A percentile compares a stretch with the other conserved stretches of the same genome.
Evolutionary conservation across 2,329 filamentous ascomycete species (phyloP).

Genomic region (Alternaria dauci): DNA sequence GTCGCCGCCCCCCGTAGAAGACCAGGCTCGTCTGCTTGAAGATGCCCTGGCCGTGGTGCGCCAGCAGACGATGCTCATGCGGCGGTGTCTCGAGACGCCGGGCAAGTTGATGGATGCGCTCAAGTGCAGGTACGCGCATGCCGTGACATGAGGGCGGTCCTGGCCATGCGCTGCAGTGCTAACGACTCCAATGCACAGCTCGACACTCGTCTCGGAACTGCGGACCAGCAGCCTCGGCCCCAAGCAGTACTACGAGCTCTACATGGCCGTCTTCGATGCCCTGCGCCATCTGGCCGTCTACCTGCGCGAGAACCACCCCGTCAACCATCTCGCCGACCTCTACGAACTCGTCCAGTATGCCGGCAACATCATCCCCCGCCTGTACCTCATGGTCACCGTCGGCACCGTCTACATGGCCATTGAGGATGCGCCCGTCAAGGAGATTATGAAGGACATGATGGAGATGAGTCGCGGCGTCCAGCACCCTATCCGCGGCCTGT

Average conservation of each 20-base stretch:
- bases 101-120: constrained; percentile 99
- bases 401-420: constrained; percentile 99
- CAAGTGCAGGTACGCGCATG: constrained; percentile 84
- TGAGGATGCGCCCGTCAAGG: constrained; percentile 96
- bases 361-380: constrained; percentile 92
- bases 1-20: constrained; percentile 61
- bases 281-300: constrained; percentile 95
- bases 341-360: constrained; percentile 99
- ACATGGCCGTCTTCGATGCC: constrained; percentile 99
- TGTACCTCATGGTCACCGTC: constrained; percentile 99
- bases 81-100: constrained; percentile 94
- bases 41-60: constrained; percentile 96
- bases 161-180: constrained; percentile 5
- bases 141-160: not conserved
- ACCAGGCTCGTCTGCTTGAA: constrained; percentile 87
- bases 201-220: constrained; percentile 96
- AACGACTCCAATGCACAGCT: constrained; percentile 64
- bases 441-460: constrained; percentile 99
- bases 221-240: constrained; percentile 96
- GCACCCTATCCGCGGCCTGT: constrained; percentile 93
- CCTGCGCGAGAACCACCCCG: constrained; percentile 94
- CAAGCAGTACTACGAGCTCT: constrained; percentile 99
- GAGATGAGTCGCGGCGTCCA: constrained; percentile 99
- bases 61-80: constrained; percentile 96
- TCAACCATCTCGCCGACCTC: constrained; percentile 96